Conservation (phyloP, 208 protist species). For the Trypanosoma boissoni region DNA sequence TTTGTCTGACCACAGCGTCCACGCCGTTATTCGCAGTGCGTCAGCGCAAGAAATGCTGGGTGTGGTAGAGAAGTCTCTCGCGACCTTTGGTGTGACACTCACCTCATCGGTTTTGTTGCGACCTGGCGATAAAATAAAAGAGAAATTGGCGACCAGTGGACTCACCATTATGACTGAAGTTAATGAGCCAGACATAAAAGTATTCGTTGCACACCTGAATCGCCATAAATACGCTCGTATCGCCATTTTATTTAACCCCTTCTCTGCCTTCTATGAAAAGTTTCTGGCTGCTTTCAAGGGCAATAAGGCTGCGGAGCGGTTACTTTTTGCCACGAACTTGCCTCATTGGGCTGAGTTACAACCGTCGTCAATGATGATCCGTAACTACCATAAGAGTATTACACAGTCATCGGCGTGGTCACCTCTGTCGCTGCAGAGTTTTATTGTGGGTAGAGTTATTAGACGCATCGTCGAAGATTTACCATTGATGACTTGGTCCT, state of each 20-base stretch:
- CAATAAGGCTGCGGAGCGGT: slow-evolving; percentile 10
- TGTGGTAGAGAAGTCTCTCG: slow-evolving; percentile 10
- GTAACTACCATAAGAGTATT: slow-evolving; percentile 17
- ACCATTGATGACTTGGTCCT: slow-evolving; percentile 12
- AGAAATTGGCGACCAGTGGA: slow-evolving; percentile 6
- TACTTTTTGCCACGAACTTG: slow-evolving; percentile 39
- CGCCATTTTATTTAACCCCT: slow-evolving; percentile 27
- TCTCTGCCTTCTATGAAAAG: slow-evolving; percentile 25
- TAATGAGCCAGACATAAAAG: slow-evolving; percentile 12
- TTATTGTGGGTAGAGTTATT: slow-evolving; percentile 12
- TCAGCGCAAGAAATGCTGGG: slow-evolving; percentile 2
- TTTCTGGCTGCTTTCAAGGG: slow-evolving; percentile 17
- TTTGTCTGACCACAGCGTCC: not conserved
- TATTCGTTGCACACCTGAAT: slow-evolving; percentile 24
- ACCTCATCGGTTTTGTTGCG: not conserved
- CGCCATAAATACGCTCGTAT: slow-evolving; percentile 9
- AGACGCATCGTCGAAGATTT: slow-evolving; percentile 10
- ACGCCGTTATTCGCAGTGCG: slow-evolving; percentile 6
- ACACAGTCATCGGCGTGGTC: slow-evolving; percentile 4
- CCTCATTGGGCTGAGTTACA: slow-evolving; percentile 39
- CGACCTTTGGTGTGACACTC: slow-evolving; percentile 13
- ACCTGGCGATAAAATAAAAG: not conserved
- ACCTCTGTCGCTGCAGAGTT: slow-evolving; percentile 11
- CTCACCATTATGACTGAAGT: slow-evolving; percentile 18
- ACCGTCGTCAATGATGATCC: slow-evolving; percentile 3